These are phyloP conservation scores for Phytopythium chamaehyphon DNA, from an alignment of 352 stramenopile genomes.

Conservation along the genomic window DNA sequence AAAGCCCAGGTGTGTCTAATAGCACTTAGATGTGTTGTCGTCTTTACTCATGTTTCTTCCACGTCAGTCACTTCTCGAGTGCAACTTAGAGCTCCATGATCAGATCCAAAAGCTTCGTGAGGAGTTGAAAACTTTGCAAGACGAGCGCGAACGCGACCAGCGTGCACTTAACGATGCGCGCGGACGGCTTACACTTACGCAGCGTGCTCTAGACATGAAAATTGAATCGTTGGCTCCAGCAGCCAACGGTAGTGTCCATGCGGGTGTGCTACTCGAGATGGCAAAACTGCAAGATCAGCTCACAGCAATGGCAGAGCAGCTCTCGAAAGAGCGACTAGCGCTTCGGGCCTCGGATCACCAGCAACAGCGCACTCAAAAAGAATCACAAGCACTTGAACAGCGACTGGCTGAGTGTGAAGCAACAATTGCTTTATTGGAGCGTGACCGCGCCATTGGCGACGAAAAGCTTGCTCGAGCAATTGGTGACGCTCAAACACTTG, in stretches of 20 bases:
- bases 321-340: slow-evolving; percentile 47
- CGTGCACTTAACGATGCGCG: slow-evolving; percentile 34
- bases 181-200: slow-evolving; percentile 62
- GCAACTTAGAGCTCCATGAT: slow-evolving; percentile 50
- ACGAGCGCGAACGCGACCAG: slow-evolving; percentile 7
- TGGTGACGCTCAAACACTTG: slow-evolving; percentile 47
- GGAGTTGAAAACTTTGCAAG: slow-evolving; percentile 11
- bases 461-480: slow-evolving; percentile 36
- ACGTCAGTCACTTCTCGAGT: slow-evolving; percentile 49
- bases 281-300: slow-evolving; percentile 67
- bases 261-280: slow-evolving; percentile 73
- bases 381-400: slow-evolving; percentile 45
- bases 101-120: slow-evolving; percentile 12
- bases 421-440: slow-evolving; percentile 49
- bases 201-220: slow-evolving; percentile 62
- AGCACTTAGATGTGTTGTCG: background rate
- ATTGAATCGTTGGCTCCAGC: slow-evolving; percentile 48
- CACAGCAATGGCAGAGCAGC: slow-evolving; percentile 52
- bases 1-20: slow-evolving; percentile 36
- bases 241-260: slow-evolving; percentile 70
- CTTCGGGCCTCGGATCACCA: slow-evolving; percentile 27
- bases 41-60: background rate
- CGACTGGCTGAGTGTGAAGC: slow-evolving; percentile 45
- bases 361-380: slow-evolving; percentile 22
- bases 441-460: slow-evolving; percentile 36